Evolutionary conservation across 805 yeast species (phyloP), one percentile per base, ranked within the genome.

Genomic region (Suhomyces xylopsoci): DNA sequence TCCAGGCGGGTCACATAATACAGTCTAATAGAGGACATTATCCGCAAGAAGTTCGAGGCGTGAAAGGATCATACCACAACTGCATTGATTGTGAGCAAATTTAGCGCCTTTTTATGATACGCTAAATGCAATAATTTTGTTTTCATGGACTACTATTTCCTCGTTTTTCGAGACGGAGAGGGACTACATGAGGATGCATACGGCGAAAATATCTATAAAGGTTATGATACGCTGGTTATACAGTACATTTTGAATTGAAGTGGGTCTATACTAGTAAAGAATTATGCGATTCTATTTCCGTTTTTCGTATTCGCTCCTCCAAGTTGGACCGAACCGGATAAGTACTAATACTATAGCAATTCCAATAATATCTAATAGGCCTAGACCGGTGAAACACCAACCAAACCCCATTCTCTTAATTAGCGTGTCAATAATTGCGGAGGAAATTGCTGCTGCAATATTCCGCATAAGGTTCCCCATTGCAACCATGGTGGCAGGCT

Each of bases 331-430:
- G 26, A 52, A 57, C 24, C 49, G 51, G 7, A 62, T 49, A 26
- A 66, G 52, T n/a, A 60, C n/a, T 8, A 58, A 36, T 2, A 66
- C 63, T 36, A 58, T 46, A 0, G 41, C 54, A 12, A 64, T 50
- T 5, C 64, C 60, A 7, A 55, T 15, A 5, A 62, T 19, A 40
- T 67, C 60, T 7, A 66, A 36, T n/a, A 66, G 45, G 44, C 78
- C 82, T n/a, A 80, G 60, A 0, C 82, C 83, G 0, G 82, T 78
- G 53, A 80, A 81, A 53, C 82, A 78, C 83, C 83, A 80, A 0
- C 83, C 83, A 51, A 67, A 68, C 0, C 83, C 83, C 78, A 70
- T 67, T 43, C 42, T 50, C n/a, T 51, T 25, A 2, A 64, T 57
- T 15, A 71, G 45, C 36, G 71, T 68, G 14, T 75, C 68, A 14